phyloP scores from a whole-genome alignment of 192 early-diverging fungal species.

The Backusella sp. region DNA sequence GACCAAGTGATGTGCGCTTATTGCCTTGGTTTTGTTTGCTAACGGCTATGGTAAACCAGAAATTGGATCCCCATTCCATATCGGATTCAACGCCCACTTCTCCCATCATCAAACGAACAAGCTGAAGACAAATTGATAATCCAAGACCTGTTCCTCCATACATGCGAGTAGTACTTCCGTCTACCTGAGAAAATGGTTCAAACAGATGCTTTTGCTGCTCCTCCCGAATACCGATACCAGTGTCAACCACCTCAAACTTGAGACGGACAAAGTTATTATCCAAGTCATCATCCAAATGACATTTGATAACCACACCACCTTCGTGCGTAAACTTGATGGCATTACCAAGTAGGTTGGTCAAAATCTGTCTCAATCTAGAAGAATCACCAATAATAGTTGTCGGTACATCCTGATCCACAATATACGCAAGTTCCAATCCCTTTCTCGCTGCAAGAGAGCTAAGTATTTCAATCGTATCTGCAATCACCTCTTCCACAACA shows the following conservation, averaged over 20 bases:
- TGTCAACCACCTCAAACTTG: constrained; percentile 46
- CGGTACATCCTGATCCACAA: constrained; percentile 54
- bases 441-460: constrained; percentile 52
- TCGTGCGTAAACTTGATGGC: constrained; percentile 68
- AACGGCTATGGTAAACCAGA: constrained; percentile 48
- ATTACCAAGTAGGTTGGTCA: constrained; percentile 60
- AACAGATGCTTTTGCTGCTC: constrained; percentile 51
- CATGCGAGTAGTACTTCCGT: constrained; percentile 60
- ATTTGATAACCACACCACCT: constrained; percentile 55
- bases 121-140: constrained; percentile 57
- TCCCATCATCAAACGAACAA: constrained; percentile 63
- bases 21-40: constrained; percentile 1
- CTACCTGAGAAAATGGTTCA: constrained; percentile 66
- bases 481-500: constrained; percentile 55
- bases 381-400: constrained; percentile 53
- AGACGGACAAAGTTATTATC: constrained; percentile 35
- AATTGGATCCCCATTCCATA: constrained; percentile 42
- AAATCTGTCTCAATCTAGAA: constrained; percentile 56
- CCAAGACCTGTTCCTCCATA: constrained; percentile 71
- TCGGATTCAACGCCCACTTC: constrained; percentile 42
- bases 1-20: neutral
- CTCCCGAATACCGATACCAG: constrained; percentile 55
- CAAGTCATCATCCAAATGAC: constrained; percentile 38
- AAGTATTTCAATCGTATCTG: constrained; percentile 57
- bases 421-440: constrained; percentile 48